Evolutionary conservation across 148 eudicot species (phyloP).

Genomic region (Heliamphora exappendiculata): DNA sequence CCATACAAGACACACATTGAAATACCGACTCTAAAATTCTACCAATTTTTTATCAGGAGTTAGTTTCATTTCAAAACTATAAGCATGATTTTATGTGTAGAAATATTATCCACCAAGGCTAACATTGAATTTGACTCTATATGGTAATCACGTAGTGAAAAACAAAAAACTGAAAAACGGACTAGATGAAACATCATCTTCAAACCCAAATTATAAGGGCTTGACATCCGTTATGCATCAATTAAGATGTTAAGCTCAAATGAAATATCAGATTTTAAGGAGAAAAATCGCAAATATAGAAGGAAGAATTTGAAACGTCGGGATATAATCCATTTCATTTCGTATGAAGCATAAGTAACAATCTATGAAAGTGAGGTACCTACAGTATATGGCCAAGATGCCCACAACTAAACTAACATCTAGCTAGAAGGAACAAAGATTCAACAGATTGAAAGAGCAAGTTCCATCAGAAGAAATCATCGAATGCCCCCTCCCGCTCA

Average conservation of each 20-base stretch:
- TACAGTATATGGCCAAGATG: slow-evolving; percentile 16
- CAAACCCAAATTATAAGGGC: background rate
- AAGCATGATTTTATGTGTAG: background rate
- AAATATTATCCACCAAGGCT: background rate
- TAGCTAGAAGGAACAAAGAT: slow-evolving; percentile 25
- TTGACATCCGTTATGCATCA: background rate
- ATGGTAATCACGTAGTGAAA: background rate
- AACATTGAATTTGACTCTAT: background rate
- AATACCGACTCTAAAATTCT: background rate
- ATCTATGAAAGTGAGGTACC: slow-evolving; percentile 17
- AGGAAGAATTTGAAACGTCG: slow-evolving; percentile 1
- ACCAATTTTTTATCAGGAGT: background rate
- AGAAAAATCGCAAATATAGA: background rate
- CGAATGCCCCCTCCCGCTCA: slow-evolving; percentile 96
- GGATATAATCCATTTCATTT: background rate
- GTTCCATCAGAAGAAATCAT: slow-evolving; percentile 88
- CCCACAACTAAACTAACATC: slow-evolving; percentile 15
- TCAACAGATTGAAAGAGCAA: slow-evolving; percentile 44
- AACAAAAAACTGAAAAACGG: background rate
- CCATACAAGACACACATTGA: background rate
- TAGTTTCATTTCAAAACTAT: background rate
- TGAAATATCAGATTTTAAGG: slow-evolving; percentile 2
- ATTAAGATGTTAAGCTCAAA: background rate
- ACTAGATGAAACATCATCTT: background rate
- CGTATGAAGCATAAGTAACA: slow-evolving; percentile 4